A percentile compares a stretch with the other conserved stretches of the same genome.
Conservation (phyloP, 148 eudicot species). For the Oxyria digyna region DNA sequence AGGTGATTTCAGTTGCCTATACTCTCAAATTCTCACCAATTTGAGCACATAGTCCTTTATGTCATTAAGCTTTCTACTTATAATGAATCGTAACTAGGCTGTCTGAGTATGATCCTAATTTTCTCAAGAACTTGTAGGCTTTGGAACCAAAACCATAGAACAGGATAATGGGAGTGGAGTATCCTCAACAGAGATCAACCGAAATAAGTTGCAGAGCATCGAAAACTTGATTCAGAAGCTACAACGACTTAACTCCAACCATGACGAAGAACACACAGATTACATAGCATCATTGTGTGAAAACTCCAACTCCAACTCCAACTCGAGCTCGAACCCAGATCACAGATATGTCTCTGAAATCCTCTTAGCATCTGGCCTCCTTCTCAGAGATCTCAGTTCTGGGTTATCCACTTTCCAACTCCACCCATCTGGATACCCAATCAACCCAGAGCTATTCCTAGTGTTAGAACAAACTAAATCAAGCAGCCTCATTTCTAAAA, state of each 20-base stretch:
- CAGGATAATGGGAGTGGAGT: constrained; percentile 17
- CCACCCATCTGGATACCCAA: constrained; percentile 77
- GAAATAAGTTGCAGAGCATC: constrained; percentile 61
- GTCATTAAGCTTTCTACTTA: too few species aligned
- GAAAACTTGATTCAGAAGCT: constrained; percentile 79
- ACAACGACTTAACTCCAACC: constrained; percentile 61
- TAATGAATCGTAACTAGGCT: neutral
- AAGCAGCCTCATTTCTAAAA: constrained; percentile 33
- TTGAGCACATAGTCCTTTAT: too few species aligned
- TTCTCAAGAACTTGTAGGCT: constrained; percentile 16
- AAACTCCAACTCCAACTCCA: constrained; percentile 63
- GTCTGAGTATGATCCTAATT: neutral
- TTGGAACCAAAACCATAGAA: constrained; percentile 15
- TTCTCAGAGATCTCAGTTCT: constrained; percentile 67
- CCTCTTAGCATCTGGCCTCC: constrained; percentile 78
- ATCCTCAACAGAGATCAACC: constrained; percentile 37
- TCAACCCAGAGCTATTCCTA: constrained; percentile 67
- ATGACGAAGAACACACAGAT: constrained; percentile 64
- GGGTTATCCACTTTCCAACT: constrained; percentile 51
- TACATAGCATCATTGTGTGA: constrained; percentile 88
- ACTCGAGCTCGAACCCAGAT: constrained; percentile 62
- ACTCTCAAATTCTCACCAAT: too few species aligned
- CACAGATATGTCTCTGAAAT: constrained; percentile 82
- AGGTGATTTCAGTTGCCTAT: constrained; percentile 26
- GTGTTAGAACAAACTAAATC: constrained; percentile 81